phyloP scores from a whole-genome alignment of 768 basidiomycete species.

The Trametes punicea region DNA sequence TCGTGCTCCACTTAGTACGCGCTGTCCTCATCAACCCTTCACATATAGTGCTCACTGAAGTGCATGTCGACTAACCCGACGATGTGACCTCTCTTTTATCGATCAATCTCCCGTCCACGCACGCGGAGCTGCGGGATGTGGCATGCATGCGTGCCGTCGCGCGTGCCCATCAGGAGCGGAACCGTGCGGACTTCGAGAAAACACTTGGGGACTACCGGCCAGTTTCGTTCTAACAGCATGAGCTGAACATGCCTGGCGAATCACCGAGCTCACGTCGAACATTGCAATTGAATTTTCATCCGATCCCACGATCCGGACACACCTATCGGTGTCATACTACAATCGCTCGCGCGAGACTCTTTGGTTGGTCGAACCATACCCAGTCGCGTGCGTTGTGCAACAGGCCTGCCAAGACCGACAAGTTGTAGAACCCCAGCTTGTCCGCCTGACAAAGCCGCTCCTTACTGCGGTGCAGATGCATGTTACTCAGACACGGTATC shows the following conservation, averaged over 20 bases:
- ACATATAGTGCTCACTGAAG: background rate
- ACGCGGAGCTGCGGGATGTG: conserved; percentile 82
- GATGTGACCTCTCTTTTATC: conserved; percentile 85
- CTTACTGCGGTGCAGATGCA: background rate
- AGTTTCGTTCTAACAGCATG: conserved; percentile 53
- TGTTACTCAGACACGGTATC: conserved; percentile 57
- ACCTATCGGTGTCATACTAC: conserved; percentile 91
- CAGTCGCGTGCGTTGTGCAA: conserved; percentile 82
- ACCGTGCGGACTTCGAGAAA: conserved; percentile 85
- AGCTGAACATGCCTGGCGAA: no score
- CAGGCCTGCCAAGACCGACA: conserved; percentile 84
- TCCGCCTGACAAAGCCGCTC: conserved; percentile 5
- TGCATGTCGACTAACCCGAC: conserved; percentile 60
- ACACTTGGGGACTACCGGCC: conserved; percentile 83
- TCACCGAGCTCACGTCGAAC: background rate
- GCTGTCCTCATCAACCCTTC: background rate
- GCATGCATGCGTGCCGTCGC: conserved; percentile 97
- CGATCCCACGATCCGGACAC: conserved; percentile 93
- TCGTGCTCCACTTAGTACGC: conserved; percentile 92
- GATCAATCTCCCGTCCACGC: conserved; percentile 85
- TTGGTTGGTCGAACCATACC: conserved; percentile 94
- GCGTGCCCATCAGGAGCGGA: conserved; percentile 87
- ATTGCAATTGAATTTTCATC: conserved; percentile 75
- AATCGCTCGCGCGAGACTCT: conserved; percentile 93
- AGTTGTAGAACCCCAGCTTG: conserved; percentile 88